Evolutionary conservation across 2,329 filamentous ascomycete species (phyloP).

Genomic region (Arachnopeziza araneosa): DNA sequence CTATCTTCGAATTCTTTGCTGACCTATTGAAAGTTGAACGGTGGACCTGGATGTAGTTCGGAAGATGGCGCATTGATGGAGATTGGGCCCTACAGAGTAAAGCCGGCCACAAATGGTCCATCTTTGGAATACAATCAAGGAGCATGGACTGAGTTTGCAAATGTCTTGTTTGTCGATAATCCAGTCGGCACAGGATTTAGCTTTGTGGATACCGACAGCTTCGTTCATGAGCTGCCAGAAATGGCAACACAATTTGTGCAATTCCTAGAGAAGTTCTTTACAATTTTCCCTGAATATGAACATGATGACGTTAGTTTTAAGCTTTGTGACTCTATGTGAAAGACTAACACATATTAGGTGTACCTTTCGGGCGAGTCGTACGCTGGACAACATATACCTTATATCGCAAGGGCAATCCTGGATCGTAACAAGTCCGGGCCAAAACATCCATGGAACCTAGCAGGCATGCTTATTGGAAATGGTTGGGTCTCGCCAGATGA

Average conservation of each 20-base stretch:
- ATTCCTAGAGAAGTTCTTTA: conserved; percentile 90
- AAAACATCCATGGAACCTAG: conserved; percentile 64
- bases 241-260: conserved; percentile 85
- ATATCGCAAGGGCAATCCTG: conserved; percentile 87
- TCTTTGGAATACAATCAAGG: conserved; percentile 77
- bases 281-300: conserved; percentile 84
- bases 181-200: conserved; percentile 96
- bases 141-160: conserved; percentile 98
- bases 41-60: conserved; percentile 93
- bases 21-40: conserved; percentile 72
- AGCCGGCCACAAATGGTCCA: conserved; percentile 51
- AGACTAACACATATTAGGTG: conserved; percentile 50
- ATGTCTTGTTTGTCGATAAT: conserved; percentile 93
- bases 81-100: conserved; percentile 85
- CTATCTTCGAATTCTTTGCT: not conserved
- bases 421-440: conserved; percentile 69
- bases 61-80: conserved; percentile 78
- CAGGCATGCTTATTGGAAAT: conserved; percentile 89
- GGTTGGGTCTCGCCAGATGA: conserved; percentile 91
- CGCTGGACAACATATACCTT: conserved; percentile 93
- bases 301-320: conserved; percentile 72
- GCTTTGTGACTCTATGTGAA: not conserved
- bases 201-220: conserved; percentile 87
- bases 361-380: conserved; percentile 96
- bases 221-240: conserved; percentile 74